Evolutionary conservation across 2,329 filamentous ascomycete genomes (phyloP), one percentile per base, ranked within the genome.

Genomic region (Chaetomiaceae sp.): DNA sequence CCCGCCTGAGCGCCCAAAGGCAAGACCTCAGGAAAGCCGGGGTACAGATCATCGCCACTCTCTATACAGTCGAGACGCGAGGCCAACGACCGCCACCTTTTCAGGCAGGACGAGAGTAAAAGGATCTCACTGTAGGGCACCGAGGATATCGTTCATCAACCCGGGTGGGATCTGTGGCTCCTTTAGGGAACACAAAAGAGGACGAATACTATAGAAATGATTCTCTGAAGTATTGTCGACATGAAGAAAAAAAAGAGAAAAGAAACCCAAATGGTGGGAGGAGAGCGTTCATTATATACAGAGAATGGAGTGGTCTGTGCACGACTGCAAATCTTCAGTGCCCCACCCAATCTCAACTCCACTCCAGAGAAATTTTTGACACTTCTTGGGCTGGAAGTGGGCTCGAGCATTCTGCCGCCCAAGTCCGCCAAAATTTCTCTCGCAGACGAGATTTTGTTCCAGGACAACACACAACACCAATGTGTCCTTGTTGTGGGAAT

Each of bases 181-280:
- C 78, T 86, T 81, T 90, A 80, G 82, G 83, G 82, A 92, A 86
- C 83, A 89, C 86, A 93, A 87, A 89, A 83, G 79, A 78, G 80
- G 86, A 90, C 83, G 83, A 88, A 79, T 85, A 91, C 89, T 96
- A 90, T 91, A 95, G 87, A 95, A 95, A 88, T 89, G 88, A 92
- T 92, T 91, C 87, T 89, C 73, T 79, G 71, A 78, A 78, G 75
- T 79, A 79, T 80, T 79, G 76, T 81, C 78, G 77, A 77, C 76
- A 71, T 79, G 68, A 76, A 70, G 70, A 79, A 75, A 71, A 74
- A 74, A 74, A 68, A 65, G 61, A 67, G 65, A 64, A 72, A 71
- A 64, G 65, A 63, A 60, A 65, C 56, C 39, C 50, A 69, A 72
- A 68, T 54, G 40, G 31, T 8, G 57, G 63, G 59, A 58, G 64